Evolutionary conservation across 2,329 filamentous ascomycete genomes (phyloP).

Genomic region (Diaporthe caulivora): DNA sequence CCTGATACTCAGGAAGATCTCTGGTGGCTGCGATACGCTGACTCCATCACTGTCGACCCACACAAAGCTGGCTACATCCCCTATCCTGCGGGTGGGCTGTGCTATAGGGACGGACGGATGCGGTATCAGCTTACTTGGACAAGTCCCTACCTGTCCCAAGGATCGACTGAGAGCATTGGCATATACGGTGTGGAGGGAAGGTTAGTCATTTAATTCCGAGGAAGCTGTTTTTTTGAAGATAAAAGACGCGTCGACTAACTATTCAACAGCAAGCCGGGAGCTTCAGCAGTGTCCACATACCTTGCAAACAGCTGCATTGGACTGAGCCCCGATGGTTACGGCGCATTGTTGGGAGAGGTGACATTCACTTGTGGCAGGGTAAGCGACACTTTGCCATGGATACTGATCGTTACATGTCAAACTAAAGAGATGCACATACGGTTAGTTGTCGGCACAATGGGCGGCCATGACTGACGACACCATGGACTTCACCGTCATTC

Average conservation of each 20-base stretch:
- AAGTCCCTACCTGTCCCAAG: conserved; percentile 54
- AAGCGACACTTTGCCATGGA: background rate
- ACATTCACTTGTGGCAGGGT: conserved; percentile 58
- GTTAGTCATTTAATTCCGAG: background rate
- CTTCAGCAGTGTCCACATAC: conserved; percentile 58
- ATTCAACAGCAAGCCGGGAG: conserved; percentile 57
- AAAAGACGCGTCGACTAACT: background rate
- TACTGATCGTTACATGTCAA: background rate
- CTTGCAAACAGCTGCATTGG: conserved; percentile 59
- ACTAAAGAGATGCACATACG: background rate
- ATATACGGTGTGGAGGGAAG: conserved; percentile 55
- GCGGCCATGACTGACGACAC: conserved; percentile 52
- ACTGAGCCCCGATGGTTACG: conserved; percentile 55
- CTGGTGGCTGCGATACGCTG: conserved; percentile 53
- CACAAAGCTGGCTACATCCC: conserved; percentile 62
- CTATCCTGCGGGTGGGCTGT: conserved; percentile 59
- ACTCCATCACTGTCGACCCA: conserved; percentile 62
- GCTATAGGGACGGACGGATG: conserved; percentile 59
- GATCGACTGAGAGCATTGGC: conserved; percentile 48
- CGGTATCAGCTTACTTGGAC: conserved; percentile 59
- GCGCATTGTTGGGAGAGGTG: conserved; percentile 56
- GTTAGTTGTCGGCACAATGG: conserved; percentile 55
- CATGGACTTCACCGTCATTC: conserved; percentile 52
- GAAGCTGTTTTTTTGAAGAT: background rate
- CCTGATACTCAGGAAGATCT: conserved; percentile 55